phyloP scores from a whole-genome alignment of 805 yeast genomes.

The Nakazawaea sp. region DNA sequence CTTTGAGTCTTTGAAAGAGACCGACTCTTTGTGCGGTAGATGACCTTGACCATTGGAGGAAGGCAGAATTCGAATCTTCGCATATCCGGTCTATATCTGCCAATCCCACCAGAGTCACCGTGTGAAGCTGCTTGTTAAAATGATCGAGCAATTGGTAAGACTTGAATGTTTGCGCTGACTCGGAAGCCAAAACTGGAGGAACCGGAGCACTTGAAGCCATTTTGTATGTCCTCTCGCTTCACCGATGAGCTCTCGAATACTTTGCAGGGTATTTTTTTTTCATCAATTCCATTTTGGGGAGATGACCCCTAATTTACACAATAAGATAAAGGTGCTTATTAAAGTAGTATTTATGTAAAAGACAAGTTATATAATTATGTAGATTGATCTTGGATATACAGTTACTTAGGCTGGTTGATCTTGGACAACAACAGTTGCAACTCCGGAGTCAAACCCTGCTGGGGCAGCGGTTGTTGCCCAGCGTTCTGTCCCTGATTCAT shows the following conservation, averaged over 20 bases:
- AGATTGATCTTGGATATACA: too few relatives aligned
- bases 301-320: too few relatives aligned
- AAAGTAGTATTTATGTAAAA: too few relatives aligned
- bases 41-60: slow-evolving; percentile 15
- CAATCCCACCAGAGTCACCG: background rate
- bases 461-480: slow-evolving; percentile 2
- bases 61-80: slow-evolving; percentile 13
- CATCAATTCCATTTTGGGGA: too few relatives aligned
- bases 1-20: slow-evolving; percentile 12
- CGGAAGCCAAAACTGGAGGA: too few relatives aligned
- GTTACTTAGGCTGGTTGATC: slow-evolving; percentile 7
- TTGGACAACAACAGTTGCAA: slow-evolving; percentile 9
- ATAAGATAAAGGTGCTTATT: too few relatives aligned
- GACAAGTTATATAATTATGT: too few relatives aligned
- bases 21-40: slow-evolving; percentile 10
- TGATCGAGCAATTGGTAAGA: slow-evolving; percentile 1
- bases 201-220: too few relatives aligned
- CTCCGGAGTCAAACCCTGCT: slow-evolving; percentile 10
- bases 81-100: slow-evolving; percentile 11
- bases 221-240: too few relatives aligned
- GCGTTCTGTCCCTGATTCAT: slow-evolving; percentile 8
- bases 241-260: too few relatives aligned
- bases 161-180: too few relatives aligned
- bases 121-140: slow-evolving; percentile 2
- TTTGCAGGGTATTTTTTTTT: too few relatives aligned